Evolutionary conservation across 1,284 basidiomycete species (phyloP).

Genomic region (Apiotrichum gamsii): DNA sequence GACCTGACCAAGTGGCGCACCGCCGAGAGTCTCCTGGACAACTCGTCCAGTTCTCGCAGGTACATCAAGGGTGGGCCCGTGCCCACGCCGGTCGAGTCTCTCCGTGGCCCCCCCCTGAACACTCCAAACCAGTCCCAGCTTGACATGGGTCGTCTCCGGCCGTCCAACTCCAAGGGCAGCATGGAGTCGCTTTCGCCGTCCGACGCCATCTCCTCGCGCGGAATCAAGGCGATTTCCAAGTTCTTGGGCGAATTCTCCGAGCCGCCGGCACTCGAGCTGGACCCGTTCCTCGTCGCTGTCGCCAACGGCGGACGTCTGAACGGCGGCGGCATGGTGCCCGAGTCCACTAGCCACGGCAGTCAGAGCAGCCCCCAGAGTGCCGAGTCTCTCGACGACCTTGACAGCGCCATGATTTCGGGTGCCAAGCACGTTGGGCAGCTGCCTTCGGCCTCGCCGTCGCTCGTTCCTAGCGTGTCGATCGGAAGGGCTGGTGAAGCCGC

Average conservation of each 20-base stretch:
- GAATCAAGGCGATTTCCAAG: too few relatives aligned
- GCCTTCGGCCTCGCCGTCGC: background rate
- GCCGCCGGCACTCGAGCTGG: too few relatives aligned
- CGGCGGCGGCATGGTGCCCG: too few relatives aligned
- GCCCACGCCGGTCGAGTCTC: conserved; percentile 25
- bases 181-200: background rate
- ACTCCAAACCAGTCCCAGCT: conserved; percentile 11
- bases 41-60: too few relatives aligned
- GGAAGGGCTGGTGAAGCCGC: too few relatives aligned
- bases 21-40: background rate
- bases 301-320: too few relatives aligned
- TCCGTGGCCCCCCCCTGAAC: conserved; percentile 1
- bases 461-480: too few relatives aligned
- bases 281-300: too few relatives aligned
- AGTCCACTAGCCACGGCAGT: too few relatives aligned
- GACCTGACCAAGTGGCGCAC: background rate
- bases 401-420: background rate
- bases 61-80: conserved; percentile 35
- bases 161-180: background rate
- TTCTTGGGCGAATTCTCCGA: too few relatives aligned
- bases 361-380: too few relatives aligned
- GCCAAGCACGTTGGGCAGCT: background rate
- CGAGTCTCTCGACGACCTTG: background rate
- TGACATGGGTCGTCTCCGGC: background rate
- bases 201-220: background rate